These are phyloP conservation scores for Quercus lobata DNA, from an alignment of 331 rosid species.

Conservation along the genomic window DNA sequence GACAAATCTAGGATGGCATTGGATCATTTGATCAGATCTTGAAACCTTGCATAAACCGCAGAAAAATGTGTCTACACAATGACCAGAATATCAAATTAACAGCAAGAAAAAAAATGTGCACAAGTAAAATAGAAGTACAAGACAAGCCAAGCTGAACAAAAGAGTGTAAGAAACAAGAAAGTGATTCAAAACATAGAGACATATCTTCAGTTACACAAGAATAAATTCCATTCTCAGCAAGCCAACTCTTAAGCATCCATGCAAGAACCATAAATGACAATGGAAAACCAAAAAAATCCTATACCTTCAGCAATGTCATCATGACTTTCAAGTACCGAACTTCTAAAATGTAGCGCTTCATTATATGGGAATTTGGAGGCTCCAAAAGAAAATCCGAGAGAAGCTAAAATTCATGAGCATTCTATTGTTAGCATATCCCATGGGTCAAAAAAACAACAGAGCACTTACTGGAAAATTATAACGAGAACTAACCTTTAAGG, in stretches of 20 bases:
- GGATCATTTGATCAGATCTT: background rate
- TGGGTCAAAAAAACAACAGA: conserved; percentile 6
- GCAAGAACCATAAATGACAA: background rate
- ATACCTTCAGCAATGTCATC: conserved; percentile 91
- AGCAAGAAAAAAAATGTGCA: background rate
- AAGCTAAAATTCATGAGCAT: conserved; percentile 56
- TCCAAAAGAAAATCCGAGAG: conserved; percentile 90
- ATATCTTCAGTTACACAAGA: background rate
- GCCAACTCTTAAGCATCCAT: conserved; percentile 1
- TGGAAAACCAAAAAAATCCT: background rate
- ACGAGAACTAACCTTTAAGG: conserved; percentile 75
- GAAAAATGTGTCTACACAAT: no score
- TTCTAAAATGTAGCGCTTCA: conserved; percentile 90
- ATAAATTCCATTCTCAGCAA: background rate
- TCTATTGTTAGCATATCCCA: conserved; percentile 20
- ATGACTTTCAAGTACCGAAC: conserved; percentile 76
- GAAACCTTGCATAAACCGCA: no score
- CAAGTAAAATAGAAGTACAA: background rate
- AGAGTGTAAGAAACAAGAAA: background rate
- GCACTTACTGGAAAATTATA: conserved; percentile 4
- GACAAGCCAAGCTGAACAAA: background rate
- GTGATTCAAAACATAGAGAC: background rate
- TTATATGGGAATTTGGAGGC: conserved; percentile 74
- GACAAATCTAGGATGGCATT: background rate
- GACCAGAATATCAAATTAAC: background rate